Evolutionary conservation across 176 grass and related monocot genomes (phyloP).

Genomic region (Pharus latifolius): DNA sequence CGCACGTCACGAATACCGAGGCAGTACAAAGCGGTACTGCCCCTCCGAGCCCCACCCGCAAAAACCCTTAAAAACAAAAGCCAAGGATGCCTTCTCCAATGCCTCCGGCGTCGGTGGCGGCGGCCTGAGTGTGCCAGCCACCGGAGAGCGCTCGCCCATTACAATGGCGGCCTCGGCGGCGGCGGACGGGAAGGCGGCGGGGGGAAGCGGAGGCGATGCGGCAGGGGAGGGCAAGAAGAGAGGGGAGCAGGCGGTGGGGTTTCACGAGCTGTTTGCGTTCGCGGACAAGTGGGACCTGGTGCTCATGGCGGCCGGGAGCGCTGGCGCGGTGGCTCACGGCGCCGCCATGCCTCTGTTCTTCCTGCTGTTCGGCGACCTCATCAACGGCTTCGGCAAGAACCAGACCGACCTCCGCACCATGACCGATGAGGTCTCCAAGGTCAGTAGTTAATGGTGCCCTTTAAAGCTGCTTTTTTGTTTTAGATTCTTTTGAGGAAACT

Average conservation of each 20-base stretch:
- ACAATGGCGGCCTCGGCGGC: slow-evolving; percentile 34
- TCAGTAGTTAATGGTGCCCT: neutral
- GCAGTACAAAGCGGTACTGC: neutral
- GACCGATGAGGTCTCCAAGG: slow-evolving; percentile 99
- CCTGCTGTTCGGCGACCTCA: slow-evolving; percentile 91
- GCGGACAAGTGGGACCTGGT: slow-evolving; percentile 71
- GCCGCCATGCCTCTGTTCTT: slow-evolving; percentile 99
- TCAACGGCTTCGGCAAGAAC: slow-evolving; percentile 98
- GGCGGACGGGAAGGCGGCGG: slow-evolving; percentile 29
- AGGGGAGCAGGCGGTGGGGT: slow-evolving; percentile 63
- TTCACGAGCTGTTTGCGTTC: slow-evolving; percentile 83
- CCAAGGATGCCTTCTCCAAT: neutral
- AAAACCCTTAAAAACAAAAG: slow-evolving; percentile 19
- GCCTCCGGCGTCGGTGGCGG: neutral
- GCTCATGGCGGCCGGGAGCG: slow-evolving; percentile 65
- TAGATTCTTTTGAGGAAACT: too few relatives aligned
- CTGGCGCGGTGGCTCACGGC: slow-evolving; percentile 77
- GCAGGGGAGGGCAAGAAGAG: slow-evolving; percentile 60
- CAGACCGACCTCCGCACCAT: slow-evolving; percentile 78
- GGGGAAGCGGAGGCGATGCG: slow-evolving; percentile 5
- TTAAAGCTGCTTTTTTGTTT: neutral
- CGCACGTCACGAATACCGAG: slow-evolving; percentile 33
- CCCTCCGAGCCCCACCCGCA: neutral
- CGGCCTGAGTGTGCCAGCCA: slow-evolving; percentile 10
- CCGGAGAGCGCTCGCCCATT: neutral